Evolutionary conservation across 2,329 filamentous ascomycete genomes (phyloP).

Genomic region (Diaporthe helianthi): DNA sequence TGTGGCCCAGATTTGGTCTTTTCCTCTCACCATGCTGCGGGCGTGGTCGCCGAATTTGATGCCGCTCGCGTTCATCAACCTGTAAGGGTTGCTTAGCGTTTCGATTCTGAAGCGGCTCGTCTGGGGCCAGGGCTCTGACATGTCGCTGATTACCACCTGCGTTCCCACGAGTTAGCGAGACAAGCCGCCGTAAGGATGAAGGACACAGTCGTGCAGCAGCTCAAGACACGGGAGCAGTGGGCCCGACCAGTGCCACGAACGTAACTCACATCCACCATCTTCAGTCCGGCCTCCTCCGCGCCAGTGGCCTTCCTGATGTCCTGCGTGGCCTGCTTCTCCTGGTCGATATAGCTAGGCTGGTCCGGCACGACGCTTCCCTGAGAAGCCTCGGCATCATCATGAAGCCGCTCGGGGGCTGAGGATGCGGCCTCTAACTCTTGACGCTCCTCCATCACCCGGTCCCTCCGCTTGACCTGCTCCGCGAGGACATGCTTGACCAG

Average conservation of each 20-base stretch:
- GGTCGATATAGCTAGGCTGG: slow-evolving; percentile 69
- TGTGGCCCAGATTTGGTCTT: background rate
- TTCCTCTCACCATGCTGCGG: slow-evolving; percentile 86
- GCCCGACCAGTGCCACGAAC: background rate
- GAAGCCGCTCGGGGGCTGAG: background rate
- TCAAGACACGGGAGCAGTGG: too few species aligned
- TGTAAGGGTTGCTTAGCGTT: slow-evolving; percentile 96
- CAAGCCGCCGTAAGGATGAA: background rate
- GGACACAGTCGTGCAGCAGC: background rate
- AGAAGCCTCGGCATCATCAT: slow-evolving; percentile 37
- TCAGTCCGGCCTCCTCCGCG: slow-evolving; percentile 51
- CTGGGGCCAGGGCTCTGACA: slow-evolving; percentile 96
- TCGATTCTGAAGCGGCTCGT: slow-evolving; percentile 79
- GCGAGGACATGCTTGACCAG: slow-evolving; percentile 80
- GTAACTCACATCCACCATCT: slow-evolving; percentile 73
- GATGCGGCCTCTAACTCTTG: background rate
- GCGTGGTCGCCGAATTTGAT: slow-evolving; percentile 86
- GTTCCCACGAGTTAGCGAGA: background rate
- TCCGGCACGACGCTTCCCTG: slow-evolving; percentile 44
- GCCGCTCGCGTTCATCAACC: slow-evolving; percentile 99
- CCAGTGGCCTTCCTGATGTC: slow-evolving; percentile 41
- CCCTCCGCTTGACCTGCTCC: slow-evolving; percentile 60
- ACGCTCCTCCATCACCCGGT: slow-evolving; percentile 34
- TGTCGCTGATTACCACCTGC: slow-evolving; percentile 92
- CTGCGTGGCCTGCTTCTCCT: slow-evolving; percentile 55